Percentiles rank a stretch among this genome's conserved stretches.
phyloP scores from a whole-genome alignment of 345 rosid species.

The Citrus sp. region DNA sequence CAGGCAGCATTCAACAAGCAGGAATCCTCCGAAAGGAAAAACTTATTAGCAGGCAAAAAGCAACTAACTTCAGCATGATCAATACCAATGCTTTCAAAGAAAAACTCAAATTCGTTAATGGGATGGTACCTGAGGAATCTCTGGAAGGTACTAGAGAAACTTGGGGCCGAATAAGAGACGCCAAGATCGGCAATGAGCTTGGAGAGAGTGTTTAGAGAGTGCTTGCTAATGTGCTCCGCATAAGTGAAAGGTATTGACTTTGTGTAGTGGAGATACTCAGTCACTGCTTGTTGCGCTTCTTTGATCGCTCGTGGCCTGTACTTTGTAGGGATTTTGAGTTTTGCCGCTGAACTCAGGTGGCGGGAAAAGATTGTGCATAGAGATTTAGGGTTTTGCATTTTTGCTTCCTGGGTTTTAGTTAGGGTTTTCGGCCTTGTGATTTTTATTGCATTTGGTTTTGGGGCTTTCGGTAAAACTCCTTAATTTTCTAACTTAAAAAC shows the following conservation, averaged over 20 bases:
- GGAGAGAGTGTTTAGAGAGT: conserved; percentile 46
- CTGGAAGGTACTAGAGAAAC: conserved; percentile 38
- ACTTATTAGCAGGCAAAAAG: conserved; percentile 47
- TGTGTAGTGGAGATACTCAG: conserved; percentile 55
- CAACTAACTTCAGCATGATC: conserved; percentile 37
- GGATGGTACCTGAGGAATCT: conserved; percentile 63
- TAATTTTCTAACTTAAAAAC: not conserved
- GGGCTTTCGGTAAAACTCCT: not conserved
- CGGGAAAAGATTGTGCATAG: conserved; percentile 13
- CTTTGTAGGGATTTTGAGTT: conserved; percentile 27
- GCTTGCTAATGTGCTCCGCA: conserved; percentile 58
- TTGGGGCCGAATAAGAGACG: conserved; percentile 30
- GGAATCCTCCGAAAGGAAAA: conserved; percentile 59
- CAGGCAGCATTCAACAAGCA: conserved; percentile 39
- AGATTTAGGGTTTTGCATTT: conserved; percentile 9
- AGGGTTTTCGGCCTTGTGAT: conserved; percentile 13
- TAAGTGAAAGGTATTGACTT: conserved; percentile 45
- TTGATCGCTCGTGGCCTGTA: conserved; percentile 42
- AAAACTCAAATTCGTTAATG: conserved; percentile 71
- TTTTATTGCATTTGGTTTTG: not conserved
- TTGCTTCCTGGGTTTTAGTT: conserved; percentile 14
- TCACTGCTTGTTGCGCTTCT: conserved; percentile 51
- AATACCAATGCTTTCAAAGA: conserved; percentile 76
- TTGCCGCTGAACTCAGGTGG: conserved; percentile 22
- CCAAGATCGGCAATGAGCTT: conserved; percentile 36